Evolutionary conservation across 805 yeast species (phyloP), one percentile per base, ranked within the genome.

Genomic region (Pichia gijzeniarum): DNA sequence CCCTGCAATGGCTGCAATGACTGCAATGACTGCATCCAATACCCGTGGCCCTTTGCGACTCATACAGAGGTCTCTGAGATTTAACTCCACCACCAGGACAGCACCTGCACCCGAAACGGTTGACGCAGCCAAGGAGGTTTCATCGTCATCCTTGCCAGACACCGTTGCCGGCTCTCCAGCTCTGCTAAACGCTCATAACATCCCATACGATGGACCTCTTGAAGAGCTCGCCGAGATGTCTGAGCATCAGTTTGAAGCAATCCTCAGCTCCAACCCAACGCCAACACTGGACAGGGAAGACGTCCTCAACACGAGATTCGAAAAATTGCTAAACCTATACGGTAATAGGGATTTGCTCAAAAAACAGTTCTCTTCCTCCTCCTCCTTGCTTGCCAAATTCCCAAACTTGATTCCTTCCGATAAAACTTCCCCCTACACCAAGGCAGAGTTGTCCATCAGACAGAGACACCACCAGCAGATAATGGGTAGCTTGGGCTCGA

Each of bases 381-480:
- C 63, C 12, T 50, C 60, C 33, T 48, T 61, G 40, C 47, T 63
- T 19, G 39, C 59, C 16, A 59, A 62, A 35, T 82, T 72, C 61
- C 93, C 95, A 40, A 73, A 74, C 51, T 71, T 89, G 49, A 73
- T 73, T 41, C 79, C 80, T 33, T 75, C 91, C 0, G 69, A 76
- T 8, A 72, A 70, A 35, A 71, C 72, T 47, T 80, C 77, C 61
- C 79, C 90, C 34, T 90, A 86, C 63, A 75, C 95, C 1, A 65
- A 70, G 35, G 88, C 86, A 54, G 97, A 90, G 63, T 72, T 89
- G 40, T 81, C 75, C 51, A 69, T 86, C 50, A 80, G 97, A 60
- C 83, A 82, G 55, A 69, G 78, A 58, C 77, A 80, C 56, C 85
- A 83, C 61, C 70, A 79, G 34, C 60, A 70, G 32, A 68, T 64